Conservation (phyloP, 441 rosid species). For the Bruguiera hainesii region DNA sequence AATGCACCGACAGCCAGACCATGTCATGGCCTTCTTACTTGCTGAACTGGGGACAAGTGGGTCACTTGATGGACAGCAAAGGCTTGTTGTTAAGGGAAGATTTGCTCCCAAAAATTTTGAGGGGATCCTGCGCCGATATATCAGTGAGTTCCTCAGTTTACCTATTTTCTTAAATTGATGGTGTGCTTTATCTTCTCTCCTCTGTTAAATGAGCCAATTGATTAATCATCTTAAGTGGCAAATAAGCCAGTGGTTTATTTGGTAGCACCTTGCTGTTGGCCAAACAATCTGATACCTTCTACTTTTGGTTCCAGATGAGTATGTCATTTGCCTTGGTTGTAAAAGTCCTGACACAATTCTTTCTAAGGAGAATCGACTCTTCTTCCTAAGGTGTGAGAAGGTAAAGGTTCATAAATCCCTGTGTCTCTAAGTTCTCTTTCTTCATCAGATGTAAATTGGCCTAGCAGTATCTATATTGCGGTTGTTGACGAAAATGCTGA, state of each 20-base stretch:
- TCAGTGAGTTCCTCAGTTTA: background rate
- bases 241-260: background rate
- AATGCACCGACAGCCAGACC: slow-evolving; percentile 69
- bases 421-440: background rate
- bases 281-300: background rate
- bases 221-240: background rate
- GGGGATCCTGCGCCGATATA: slow-evolving; percentile 44
- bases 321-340: slow-evolving; percentile 80
- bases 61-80: slow-evolving; percentile 59
- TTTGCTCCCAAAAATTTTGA: slow-evolving; percentile 61
- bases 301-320: slow-evolving; percentile 48
- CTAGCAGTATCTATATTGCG: background rate
- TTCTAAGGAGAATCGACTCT: slow-evolving; percentile 64
- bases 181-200: background rate
- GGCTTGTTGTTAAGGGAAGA: slow-evolving; percentile 63
- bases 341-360: slow-evolving; percentile 81
- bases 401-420: slow-evolving; percentile 26
- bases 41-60: slow-evolving; percentile 58
- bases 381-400: slow-evolving; percentile 83
- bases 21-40: slow-evolving; percentile 53
- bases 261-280: background rate
- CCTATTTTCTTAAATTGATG: too few relatives aligned
- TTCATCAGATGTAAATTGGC: background rate
- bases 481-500: too few relatives aligned
- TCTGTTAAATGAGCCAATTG: background rate